Conservation (phyloP, 2,329 filamentous ascomycete genomes). For the Xylaria sp. region DNA sequence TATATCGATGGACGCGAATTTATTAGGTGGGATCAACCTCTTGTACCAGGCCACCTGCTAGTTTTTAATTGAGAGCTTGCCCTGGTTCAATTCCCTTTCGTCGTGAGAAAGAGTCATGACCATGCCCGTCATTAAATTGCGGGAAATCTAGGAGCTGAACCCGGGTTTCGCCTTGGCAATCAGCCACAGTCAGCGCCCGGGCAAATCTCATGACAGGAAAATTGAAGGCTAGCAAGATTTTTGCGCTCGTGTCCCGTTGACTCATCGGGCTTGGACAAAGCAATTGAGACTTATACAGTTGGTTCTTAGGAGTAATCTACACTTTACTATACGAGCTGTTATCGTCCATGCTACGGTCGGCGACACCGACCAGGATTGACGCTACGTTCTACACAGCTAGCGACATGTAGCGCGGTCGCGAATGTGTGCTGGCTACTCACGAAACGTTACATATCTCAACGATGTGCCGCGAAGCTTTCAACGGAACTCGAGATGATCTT, state of each 20-base stretch:
- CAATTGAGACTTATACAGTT: background rate
- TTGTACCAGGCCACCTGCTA: too few relatives aligned
- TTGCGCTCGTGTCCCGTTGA: background rate
- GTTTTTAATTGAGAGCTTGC: too few relatives aligned
- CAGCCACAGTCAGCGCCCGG: constrained; percentile 6
- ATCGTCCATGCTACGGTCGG: background rate
- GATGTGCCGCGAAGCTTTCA: too few relatives aligned
- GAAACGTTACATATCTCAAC: too few relatives aligned
- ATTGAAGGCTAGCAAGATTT: background rate
- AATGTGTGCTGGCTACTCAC: too few relatives aligned
- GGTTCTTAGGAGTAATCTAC: background rate
- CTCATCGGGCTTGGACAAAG: background rate
- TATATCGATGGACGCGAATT: too few relatives aligned
- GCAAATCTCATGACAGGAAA: background rate
- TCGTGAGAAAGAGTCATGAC: background rate
- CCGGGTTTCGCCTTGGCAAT: background rate
- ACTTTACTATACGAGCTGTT: background rate
- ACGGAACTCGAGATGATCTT: too few relatives aligned
- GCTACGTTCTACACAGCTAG: too few relatives aligned
- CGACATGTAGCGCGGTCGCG: too few relatives aligned
- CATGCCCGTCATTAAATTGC: background rate
- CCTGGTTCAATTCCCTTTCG: background rate
- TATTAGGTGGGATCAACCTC: too few relatives aligned
- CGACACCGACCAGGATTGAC: background rate
- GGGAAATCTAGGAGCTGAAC: constrained; percentile 9